Evolutionary conservation across 2,329 filamentous ascomycete species (phyloP), one percentile per base, ranked within the genome.

Genomic region (Fusarium ramigenum): DNA sequence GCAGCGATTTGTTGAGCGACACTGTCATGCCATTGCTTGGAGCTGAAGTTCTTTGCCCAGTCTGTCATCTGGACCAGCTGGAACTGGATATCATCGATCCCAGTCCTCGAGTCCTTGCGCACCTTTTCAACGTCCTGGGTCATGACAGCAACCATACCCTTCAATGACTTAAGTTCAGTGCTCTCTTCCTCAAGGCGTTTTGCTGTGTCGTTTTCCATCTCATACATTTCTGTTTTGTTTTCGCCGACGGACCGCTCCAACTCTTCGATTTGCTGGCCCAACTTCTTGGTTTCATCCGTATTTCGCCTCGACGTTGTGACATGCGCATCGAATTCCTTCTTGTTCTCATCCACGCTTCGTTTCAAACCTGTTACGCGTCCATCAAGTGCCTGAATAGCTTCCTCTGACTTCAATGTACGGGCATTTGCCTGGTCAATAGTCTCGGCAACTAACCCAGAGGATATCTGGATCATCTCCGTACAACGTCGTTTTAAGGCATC

Each of bases 1-100:
- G 60, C 66, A 44, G 80, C 79, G 34, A 87, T 78, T 18, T 84
- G 78, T 2, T 78, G 77, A 8, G 85, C 72, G 14, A 88, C 85
- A 2, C 78, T 78, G 10, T 81, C 78, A 19, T 83, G 84, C 32
- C 88, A 78, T 4, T 79, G 73, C 50, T 81, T 84, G 3, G 86
- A 85, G 25, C 77, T 82, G 12, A 91, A 77, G 70, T 87, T 88
- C 62, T 84, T 85, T 66, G 84, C 89, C 67, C 87, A 87, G 1
- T 67, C 62, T 73, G 87, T 84, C 12, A 91, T 72, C 2, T 81
- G 77, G 25, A 73, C 74, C 9, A 87, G 37, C 50, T 83, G 78
- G 43, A 82, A 75, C 21, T 82, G 79, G 10, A 87, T 70, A 9
- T 78, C 76, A 0, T 81, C 78, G 23, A 80, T 74, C 40, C 66